Base-by-base conservation (phyloP, 306 rosid genomes). In the Cucurbita argyrosperma region DNA sequence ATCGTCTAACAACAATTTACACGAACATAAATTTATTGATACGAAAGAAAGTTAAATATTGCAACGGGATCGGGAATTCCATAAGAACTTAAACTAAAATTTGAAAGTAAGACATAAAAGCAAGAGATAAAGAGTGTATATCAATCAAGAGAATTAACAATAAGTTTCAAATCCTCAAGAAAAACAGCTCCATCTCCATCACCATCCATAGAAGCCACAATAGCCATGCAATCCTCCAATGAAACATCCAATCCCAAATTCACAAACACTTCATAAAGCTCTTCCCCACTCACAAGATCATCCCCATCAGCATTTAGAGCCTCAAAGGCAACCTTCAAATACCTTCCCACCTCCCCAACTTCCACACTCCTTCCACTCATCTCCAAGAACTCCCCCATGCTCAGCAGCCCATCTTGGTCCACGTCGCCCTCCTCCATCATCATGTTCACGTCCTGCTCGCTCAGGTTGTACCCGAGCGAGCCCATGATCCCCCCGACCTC, bases 141-240 rank as follows among this genome's bases (percentile, higher is more conserved):
- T 49, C 62, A 87, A 78, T 77, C 76, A 38, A 88, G 84, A 23
- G 87, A 81, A 46, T 75, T 76, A 37, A 89, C 82, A 15, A 91
- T 82, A 74, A 89, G 86, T 39, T 77, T 71, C 12, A 91, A 82
- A 43, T 91, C 91, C 4, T 86, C 93, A 69, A 78, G 76, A 81
- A 78, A 86, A 35, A 87, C 82, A 76, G 78, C 87, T 53, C 96
- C 97, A 86, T 87, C 96, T 1, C 90, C 93, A 82, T 91, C 93
- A 3, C 61, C 50, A 81, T 87, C 92, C 70, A 87, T 82, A 60
- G 93, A 83, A 57, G 84, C 77, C 74, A 91, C 84, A 66, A 91
- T 81, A 23, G 75, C 70, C 0, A 77, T 59, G n/a, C 93, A 91
- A 59, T 78, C 89, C 42, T 89, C 83, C 0, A 87, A 47, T 0